Evolutionary conservation across 2,329 filamentous ascomycete species (phyloP).

Genomic region (Onygenales sp.): DNA sequence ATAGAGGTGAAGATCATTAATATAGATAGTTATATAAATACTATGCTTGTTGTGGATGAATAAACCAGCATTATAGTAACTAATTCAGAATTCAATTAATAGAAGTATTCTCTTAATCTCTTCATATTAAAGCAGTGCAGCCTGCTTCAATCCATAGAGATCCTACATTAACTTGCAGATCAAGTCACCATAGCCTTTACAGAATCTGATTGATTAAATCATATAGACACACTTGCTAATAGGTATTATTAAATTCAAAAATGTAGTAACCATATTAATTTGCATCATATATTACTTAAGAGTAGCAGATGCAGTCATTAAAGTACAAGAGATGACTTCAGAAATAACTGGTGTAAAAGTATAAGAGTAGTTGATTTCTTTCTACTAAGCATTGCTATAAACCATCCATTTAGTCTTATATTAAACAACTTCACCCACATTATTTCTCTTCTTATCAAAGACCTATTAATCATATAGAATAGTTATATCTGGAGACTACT

Average conservation of each 20-base stretch:
- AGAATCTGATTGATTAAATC: neutral
- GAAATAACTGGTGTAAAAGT: neutral
- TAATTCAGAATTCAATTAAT: accelerated
- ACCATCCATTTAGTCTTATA: neutral
- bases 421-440: neutral
- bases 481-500: neutral
- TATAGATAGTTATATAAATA: too few species aligned
- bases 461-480: neutral
- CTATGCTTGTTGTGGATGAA: accelerated
- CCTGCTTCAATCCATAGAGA: neutral
- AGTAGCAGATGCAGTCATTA: neutral
- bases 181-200: neutral
- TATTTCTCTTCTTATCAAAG: neutral
- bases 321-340: neutral
- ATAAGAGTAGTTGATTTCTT: neutral
- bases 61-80: accelerated
- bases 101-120: neutral
- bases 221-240: neutral
- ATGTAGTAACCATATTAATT: neutral
- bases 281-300: accelerated
- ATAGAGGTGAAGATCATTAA: too few species aligned
- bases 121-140: neutral
- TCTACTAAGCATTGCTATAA: neutral
- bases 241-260: neutral
- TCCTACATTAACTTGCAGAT: neutral